phyloP scores from a whole-genome alignment of 176 grass and related monocot genomes.

The Eleusine indica region DNA sequence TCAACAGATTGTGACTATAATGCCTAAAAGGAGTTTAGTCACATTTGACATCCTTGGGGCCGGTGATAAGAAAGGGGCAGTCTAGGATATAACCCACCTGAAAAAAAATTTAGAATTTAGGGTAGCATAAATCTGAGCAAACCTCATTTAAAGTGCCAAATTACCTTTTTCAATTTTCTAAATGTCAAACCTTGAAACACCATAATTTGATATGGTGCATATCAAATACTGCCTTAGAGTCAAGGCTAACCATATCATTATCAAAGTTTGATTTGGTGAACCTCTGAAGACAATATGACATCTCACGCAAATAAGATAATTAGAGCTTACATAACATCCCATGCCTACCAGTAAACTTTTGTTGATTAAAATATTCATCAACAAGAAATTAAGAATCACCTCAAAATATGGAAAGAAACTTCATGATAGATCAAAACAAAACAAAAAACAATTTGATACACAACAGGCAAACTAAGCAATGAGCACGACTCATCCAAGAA shows the following conservation, averaged over 20 bases:
- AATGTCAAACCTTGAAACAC: not conserved
- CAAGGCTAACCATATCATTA: not conserved
- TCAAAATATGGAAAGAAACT: not conserved
- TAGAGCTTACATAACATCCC: not conserved
- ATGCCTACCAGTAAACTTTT: not conserved
- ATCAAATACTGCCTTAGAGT: not conserved
- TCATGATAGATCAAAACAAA: not conserved
- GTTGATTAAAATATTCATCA: not conserved
- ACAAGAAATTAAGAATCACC: not conserved
- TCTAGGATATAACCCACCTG: not conserved
- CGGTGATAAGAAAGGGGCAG: not conserved
- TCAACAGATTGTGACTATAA: not conserved
- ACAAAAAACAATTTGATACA: not conserved
- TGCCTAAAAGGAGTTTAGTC: not conserved
- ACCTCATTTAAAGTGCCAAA: not conserved
- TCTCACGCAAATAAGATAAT: not conserved
- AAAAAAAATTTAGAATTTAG: not conserved
- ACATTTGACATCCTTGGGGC: not conserved
- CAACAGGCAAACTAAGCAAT: not conserved
- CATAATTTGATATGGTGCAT: not conserved
- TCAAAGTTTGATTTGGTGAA: not conserved
- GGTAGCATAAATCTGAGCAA: not conserved
- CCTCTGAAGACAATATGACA: not conserved
- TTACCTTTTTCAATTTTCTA: not conserved
- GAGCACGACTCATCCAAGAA: not conserved